A percentile compares a stretch with the other conserved stretches of the same genome.
phyloP scores from a whole-genome alignment of 805 yeast species.

The Kockiozyma suomiensis region DNA sequence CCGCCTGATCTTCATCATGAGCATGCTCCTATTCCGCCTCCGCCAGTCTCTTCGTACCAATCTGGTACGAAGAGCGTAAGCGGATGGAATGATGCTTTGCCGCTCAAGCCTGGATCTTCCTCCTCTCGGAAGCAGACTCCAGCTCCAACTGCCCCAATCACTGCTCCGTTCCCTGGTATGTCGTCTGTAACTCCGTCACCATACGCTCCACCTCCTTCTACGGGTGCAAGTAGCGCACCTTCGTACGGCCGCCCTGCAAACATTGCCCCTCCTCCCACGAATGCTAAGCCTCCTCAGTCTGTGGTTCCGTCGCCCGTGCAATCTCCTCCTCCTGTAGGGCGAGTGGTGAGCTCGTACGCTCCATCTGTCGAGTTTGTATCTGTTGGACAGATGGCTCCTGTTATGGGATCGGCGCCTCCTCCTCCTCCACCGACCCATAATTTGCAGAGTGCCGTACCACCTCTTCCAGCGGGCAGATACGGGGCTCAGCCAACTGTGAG shows the following conservation, averaged over 20 bases:
- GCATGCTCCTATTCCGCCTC: slow-evolving; percentile 29
- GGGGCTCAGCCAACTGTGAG: slow-evolving; percentile 17
- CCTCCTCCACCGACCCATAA: slow-evolving; percentile 10
- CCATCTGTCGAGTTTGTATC: slow-evolving; percentile 30
- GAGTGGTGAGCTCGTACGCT: slow-evolving; percentile 20
- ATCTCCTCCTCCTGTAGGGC: slow-evolving; percentile 27
- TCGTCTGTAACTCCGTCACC: slow-evolving; percentile 39
- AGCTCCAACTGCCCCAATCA: slow-evolving; percentile 36
- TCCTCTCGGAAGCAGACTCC: slow-evolving; percentile 34
- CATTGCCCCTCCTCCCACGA: slow-evolving; percentile 33
- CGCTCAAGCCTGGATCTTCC: slow-evolving; percentile 16
- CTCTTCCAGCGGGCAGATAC: slow-evolving; percentile 12
- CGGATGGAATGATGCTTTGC: slow-evolving; percentile 37
- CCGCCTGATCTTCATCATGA: slow-evolving; percentile 28
- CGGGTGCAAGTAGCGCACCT: slow-evolving; percentile 13
- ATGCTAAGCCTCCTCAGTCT: slow-evolving; percentile 32
- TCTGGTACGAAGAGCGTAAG: slow-evolving; percentile 23
- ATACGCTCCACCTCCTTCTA: slow-evolving; percentile 38
- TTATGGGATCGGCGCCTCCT: slow-evolving; percentile 6
- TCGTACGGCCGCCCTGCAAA: slow-evolving; percentile 9
- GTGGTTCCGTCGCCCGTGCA: slow-evolving; percentile 23
- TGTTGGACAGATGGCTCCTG: slow-evolving; percentile 18
- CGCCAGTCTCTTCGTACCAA: slow-evolving; percentile 24
- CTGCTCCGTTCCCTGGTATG: slow-evolving; percentile 35
- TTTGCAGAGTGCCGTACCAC: slow-evolving; percentile 2